Percentiles rank a stretch among this genome's conserved stretches.
Conservation (phyloP, 768 basidiomycete species). For the Auricularia heimuer region DNA sequence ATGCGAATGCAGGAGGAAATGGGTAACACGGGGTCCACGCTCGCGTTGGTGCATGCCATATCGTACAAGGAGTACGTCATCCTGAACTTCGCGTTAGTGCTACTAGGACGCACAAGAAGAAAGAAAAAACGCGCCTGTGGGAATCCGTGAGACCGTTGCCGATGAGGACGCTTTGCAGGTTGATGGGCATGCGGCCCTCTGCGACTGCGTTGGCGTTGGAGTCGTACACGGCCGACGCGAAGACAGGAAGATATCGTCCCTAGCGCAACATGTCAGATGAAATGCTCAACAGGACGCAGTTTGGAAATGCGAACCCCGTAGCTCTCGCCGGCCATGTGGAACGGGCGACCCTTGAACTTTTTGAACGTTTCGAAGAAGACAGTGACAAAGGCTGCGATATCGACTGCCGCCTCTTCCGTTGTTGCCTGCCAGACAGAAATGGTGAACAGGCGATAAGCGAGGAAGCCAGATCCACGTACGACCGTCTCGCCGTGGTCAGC, state of each 20-base stretch:
- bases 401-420: constrained; percentile 57
- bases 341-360: constrained; percentile 55
- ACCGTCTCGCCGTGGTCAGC: constrained; percentile 12
- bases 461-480: background rate
- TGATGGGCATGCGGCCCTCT: constrained; percentile 41
- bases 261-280: constrained; percentile 11
- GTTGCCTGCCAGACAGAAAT: constrained; percentile 19
- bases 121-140: constrained; percentile 1
- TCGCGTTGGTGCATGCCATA: constrained; percentile 45
- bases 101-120: constrained; percentile 8
- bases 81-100: constrained; percentile 7
- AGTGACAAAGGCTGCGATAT: constrained; percentile 59
- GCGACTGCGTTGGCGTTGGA: constrained; percentile 31
- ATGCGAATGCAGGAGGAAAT: constrained; percentile 8
- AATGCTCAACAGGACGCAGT: background rate
- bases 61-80: constrained; percentile 38
- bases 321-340: constrained; percentile 54
- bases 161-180: constrained; percentile 40
- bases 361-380: constrained; percentile 69
- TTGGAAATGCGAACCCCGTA: constrained; percentile 33
- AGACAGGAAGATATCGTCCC: constrained; percentile 45
- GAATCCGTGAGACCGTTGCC: constrained; percentile 15
- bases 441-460: too few relatives aligned
- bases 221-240: constrained; percentile 39
- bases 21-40: constrained; percentile 34